phyloP scores from a whole-genome alignment of 2,329 filamentous ascomycete species.

The Ophiostoma montium region DNA sequence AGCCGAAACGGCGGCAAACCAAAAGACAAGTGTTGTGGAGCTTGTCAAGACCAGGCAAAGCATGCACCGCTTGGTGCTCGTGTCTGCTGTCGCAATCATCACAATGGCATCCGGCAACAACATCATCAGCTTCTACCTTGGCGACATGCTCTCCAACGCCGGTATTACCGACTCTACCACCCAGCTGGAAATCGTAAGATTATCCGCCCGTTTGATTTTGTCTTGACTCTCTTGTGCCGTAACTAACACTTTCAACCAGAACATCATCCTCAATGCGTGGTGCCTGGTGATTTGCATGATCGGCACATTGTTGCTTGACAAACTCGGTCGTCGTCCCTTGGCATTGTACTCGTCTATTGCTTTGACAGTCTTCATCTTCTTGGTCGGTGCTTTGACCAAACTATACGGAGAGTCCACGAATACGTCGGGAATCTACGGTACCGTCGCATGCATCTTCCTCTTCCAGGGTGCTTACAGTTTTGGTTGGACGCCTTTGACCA shows the following conservation, averaged over 20 bases:
- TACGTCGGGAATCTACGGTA: conserved; percentile 8
- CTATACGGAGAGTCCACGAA: neutral
- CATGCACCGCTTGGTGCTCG: conserved; percentile 3
- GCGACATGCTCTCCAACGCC: neutral
- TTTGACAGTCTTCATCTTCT: conserved; percentile 16
- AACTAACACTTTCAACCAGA: neutral
- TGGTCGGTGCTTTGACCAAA: conserved; percentile 21
- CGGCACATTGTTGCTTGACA: conserved; percentile 15
- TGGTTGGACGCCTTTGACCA: conserved; percentile 33
- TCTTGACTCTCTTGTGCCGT: neutral
- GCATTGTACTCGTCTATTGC: neutral
- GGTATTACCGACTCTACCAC: conserved; percentile 9
- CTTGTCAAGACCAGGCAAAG: neutral
- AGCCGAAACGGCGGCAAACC: neutral
- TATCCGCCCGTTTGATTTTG: neutral
- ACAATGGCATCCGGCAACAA: conserved; percentile 7
- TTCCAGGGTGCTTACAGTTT: conserved; percentile 39
- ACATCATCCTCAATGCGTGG: conserved; percentile 8
- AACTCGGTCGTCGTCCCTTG: conserved; percentile 13
- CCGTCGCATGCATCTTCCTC: conserved; percentile 37
- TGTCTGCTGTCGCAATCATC: conserved; percentile 2
- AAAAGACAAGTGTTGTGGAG: neutral
- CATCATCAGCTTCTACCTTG: conserved; percentile 11
- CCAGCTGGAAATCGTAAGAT: conserved; percentile 5
- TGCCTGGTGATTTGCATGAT: conserved; percentile 10